phyloP scores from a whole-genome alignment of 352 stramenopile genomes.

The Globisporangium uncinulatum region DNA sequence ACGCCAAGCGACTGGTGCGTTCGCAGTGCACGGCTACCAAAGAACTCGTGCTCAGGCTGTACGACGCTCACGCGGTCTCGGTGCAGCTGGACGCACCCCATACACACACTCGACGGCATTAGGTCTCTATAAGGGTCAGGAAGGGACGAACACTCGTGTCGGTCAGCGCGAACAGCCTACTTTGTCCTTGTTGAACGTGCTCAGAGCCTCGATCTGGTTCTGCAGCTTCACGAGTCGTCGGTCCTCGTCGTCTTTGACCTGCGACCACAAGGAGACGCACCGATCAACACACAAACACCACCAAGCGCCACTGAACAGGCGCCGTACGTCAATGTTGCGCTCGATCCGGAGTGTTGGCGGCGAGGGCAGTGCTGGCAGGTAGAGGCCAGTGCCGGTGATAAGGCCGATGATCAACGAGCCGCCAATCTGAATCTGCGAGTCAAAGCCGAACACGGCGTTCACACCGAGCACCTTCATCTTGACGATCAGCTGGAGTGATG shows the following conservation, averaged over 20 bases:
- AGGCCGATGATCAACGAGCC: slow-evolving; percentile 86
- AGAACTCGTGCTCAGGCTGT: slow-evolving; percentile 54
- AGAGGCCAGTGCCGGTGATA: slow-evolving; percentile 90
- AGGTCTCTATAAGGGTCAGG: background rate
- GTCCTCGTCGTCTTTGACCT: slow-evolving; percentile 93
- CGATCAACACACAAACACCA: background rate
- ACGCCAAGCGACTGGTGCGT: slow-evolving; percentile 18
- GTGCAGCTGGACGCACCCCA: slow-evolving; percentile 33
- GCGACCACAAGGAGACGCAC: background rate
- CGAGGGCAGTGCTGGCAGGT: slow-evolving; percentile 92
- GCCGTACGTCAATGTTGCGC: slow-evolving; percentile 88
- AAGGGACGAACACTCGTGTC: background rate
- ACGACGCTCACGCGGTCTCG: slow-evolving; percentile 56
- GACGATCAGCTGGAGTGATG: slow-evolving; percentile 53
- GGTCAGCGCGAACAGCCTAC: slow-evolving; percentile 17
- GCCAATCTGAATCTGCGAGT: slow-evolving; percentile 90
- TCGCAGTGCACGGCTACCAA: slow-evolving; percentile 25
- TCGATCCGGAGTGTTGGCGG: slow-evolving; percentile 92
- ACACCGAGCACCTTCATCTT: slow-evolving; percentile 93
- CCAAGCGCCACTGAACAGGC: slow-evolving; percentile 1
- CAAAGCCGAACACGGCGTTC: slow-evolving; percentile 95
- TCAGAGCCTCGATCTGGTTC: slow-evolving; percentile 87
- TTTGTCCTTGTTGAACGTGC: slow-evolving; percentile 77
- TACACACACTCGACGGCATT: background rate
- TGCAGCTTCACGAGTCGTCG: slow-evolving; percentile 91